These are phyloP conservation scores for Sutorius australiensis DNA, from an alignment of 768 basidiomycete species.

Conservation along the genomic window DNA sequence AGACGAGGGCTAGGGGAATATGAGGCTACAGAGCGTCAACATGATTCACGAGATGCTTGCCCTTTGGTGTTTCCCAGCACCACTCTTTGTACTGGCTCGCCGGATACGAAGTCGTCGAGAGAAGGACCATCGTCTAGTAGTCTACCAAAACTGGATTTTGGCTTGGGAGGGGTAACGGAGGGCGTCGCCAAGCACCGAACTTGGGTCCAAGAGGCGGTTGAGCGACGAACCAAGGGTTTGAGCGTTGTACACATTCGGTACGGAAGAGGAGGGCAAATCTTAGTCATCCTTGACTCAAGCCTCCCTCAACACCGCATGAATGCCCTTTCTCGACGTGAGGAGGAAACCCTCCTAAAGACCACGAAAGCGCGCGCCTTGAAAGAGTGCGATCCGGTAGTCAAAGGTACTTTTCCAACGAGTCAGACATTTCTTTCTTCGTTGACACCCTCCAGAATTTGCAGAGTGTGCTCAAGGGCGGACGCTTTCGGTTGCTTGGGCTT, in stretches of 20 bases:
- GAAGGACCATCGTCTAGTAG: slow-evolving; percentile 63
- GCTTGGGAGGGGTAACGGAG: slow-evolving; percentile 23
- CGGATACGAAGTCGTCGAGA: slow-evolving; percentile 80
- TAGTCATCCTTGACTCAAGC: neutral
- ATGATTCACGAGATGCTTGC: slow-evolving; percentile 38
- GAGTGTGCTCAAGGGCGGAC: slow-evolving; percentile 79
- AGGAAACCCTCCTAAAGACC: slow-evolving; percentile 78
- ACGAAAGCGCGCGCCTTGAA: slow-evolving; percentile 76
- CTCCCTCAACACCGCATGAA: slow-evolving; percentile 51
- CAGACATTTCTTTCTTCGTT: neutral
- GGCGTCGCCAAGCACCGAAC: slow-evolving; percentile 47
- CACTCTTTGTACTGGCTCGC: slow-evolving; percentile 50
- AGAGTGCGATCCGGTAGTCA: slow-evolving; percentile 73
- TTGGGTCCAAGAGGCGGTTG: slow-evolving; percentile 14
- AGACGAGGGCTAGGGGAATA: slow-evolving; percentile 63
- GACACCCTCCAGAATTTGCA: slow-evolving; percentile 61
- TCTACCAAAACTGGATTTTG: slow-evolving; percentile 45
- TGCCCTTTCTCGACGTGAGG: slow-evolving; percentile 81
- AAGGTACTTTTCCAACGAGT: slow-evolving; percentile 40
- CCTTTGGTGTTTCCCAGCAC: slow-evolving; percentile 68
- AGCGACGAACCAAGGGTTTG: slow-evolving; percentile 12
- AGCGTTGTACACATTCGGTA: slow-evolving; percentile 13
- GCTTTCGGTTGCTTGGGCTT: slow-evolving; percentile 83
- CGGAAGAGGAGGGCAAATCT: neutral
- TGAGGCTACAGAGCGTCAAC: neutral